phyloP scores from a whole-genome alignment of 441 rosid genomes.

The Brassica hybrid region DNA sequence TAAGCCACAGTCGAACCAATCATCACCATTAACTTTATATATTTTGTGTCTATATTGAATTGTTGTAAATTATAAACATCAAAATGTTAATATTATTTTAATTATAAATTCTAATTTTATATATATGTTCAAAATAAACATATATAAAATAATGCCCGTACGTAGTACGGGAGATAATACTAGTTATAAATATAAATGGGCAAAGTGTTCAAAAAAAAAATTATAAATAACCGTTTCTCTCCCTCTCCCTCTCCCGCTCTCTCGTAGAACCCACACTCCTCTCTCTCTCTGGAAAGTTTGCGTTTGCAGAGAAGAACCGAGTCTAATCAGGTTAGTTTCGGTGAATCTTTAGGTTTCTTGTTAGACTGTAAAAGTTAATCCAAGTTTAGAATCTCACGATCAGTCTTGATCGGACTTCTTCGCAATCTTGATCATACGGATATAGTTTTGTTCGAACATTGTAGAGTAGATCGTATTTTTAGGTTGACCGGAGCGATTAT shows the following conservation, averaged over 20 bases:
- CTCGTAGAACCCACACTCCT: neutral
- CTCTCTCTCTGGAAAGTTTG: neutral
- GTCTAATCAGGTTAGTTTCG: neutral
- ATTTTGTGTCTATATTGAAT: too few species aligned
- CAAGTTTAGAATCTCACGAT: neutral
- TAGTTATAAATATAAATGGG: too few species aligned
- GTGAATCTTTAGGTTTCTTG: neutral
- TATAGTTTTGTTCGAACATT: neutral
- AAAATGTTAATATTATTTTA: too few species aligned
- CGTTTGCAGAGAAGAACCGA: neutral
- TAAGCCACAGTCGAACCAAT: too few species aligned
- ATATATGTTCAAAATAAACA: too few species aligned
- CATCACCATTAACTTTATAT: too few species aligned
- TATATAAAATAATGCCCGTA: too few species aligned
- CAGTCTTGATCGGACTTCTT: neutral
- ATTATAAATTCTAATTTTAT: too few species aligned
- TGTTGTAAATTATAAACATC: too few species aligned
- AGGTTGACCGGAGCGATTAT: neutral
- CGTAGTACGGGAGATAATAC: too few species aligned
- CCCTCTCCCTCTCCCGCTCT: neutral
- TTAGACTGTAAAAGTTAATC: neutral
- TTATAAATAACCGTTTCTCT: neutral
- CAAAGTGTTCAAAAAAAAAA: too few species aligned
- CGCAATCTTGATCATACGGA: neutral
- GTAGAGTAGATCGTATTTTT: neutral